A percentile compares a stretch with the other conserved stretches of the same genome.
These are phyloP conservation scores for Dipodascus albidus DNA, from an alignment of 805 yeast species.

Conservation along the genomic window DNA sequence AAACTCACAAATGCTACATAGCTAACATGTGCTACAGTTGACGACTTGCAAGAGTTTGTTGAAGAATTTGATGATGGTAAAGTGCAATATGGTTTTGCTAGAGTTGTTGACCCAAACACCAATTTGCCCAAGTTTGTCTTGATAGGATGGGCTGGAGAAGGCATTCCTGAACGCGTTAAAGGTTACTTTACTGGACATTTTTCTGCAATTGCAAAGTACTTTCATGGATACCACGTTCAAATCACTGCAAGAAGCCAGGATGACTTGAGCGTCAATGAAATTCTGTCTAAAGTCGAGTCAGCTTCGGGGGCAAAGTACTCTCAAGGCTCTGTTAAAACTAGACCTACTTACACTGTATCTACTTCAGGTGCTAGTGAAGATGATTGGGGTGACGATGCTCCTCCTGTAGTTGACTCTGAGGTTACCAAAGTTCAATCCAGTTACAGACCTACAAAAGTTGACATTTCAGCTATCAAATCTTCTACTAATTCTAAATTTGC, in stretches of 20 bases:
- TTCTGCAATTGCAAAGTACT: slow-evolving; percentile 27
- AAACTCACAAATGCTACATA: neutral
- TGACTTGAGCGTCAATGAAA: slow-evolving; percentile 71
- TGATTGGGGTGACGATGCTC: slow-evolving; percentile 61
- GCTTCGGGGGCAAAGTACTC: slow-evolving; percentile 97
- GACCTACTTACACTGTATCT: slow-evolving; percentile 26
- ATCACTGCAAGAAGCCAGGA: slow-evolving; percentile 92
- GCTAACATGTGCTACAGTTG: slow-evolving; percentile 37
- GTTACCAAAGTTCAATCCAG: slow-evolving; percentile 41
- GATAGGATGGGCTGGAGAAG: slow-evolving; percentile 91
- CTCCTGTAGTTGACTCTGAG: slow-evolving; percentile 21
- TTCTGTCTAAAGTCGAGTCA: slow-evolving; percentile 64
- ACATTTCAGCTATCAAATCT: slow-evolving; percentile 40
- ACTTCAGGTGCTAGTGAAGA: slow-evolving; percentile 35
- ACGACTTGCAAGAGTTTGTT: slow-evolving; percentile 66
- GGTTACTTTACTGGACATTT: slow-evolving; percentile 34
- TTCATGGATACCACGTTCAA: slow-evolving; percentile 81
- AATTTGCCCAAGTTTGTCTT: slow-evolving; percentile 75
- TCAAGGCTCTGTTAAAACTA: slow-evolving; percentile 25
- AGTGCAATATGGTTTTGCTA: slow-evolving; percentile 82
- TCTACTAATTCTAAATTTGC: slow-evolving; percentile 16
- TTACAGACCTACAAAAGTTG: slow-evolving; percentile 56
- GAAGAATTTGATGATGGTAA: slow-evolving; percentile 75
- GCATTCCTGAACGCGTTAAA: slow-evolving; percentile 52
- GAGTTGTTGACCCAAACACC: slow-evolving; percentile 85